Conservation (phyloP, 768 basidiomycete species). For the Brasilioporus rufonigricans region DNA sequence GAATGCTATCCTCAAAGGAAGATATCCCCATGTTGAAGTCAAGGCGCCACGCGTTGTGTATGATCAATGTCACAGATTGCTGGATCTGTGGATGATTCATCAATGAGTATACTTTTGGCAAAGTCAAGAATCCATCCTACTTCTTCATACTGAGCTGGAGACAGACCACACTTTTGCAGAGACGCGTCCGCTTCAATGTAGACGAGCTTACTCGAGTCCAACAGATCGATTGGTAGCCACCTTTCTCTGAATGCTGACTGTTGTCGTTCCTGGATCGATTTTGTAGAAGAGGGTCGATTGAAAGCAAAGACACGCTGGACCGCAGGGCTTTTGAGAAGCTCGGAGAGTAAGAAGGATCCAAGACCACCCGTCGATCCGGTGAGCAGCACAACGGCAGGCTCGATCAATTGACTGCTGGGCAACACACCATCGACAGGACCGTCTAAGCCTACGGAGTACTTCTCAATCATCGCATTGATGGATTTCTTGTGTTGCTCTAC, state of each 20-base stretch:
- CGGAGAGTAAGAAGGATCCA: conserved; percentile 35
- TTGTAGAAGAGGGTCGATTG: conserved; percentile 29
- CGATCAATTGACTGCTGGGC: not conserved
- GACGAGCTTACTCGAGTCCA: conserved; percentile 32
- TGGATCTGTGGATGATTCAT: conserved; percentile 25
- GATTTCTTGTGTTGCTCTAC: conserved; percentile 9
- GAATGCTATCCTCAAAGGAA: conserved; percentile 43
- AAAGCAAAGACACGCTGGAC: conserved; percentile 34
- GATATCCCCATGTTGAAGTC: conserved; percentile 41
- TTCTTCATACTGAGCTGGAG: conserved; percentile 18
- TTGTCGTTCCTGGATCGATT: conserved; percentile 26
- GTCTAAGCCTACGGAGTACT: conserved; percentile 31
- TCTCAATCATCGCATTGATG: conserved; percentile 41
- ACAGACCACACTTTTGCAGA: conserved; percentile 30
- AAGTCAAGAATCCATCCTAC: not conserved
- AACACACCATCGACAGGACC: conserved; percentile 11
- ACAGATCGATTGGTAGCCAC: conserved; percentile 27
- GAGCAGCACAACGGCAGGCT: conserved; percentile 31
- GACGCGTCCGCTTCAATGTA: conserved; percentile 35
- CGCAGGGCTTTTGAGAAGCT: conserved; percentile 20
- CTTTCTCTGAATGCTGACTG: conserved; percentile 27
- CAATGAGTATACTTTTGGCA: not conserved
- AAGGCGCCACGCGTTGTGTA: conserved; percentile 45
- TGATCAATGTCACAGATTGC: conserved; percentile 33
- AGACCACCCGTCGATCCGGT: conserved; percentile 43